Percentiles rank a stretch among this genome's conserved stretches.
Conservation (phyloP, 2,329 filamentous ascomycete species). For the Byssoonygena ceratinophila region DNA sequence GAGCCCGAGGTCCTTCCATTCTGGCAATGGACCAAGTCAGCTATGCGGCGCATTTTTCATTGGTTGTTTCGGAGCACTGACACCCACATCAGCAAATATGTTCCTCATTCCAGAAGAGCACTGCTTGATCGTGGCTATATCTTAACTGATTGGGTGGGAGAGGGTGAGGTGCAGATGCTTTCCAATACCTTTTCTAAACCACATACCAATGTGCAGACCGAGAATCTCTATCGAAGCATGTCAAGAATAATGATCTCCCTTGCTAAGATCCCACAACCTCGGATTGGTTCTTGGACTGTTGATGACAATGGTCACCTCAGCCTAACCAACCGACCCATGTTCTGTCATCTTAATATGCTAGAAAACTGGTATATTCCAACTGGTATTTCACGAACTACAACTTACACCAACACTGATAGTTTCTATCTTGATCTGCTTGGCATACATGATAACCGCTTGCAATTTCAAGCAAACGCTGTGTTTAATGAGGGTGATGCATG, state of each 20-base stretch:
- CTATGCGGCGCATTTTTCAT: slow-evolving; percentile 9
- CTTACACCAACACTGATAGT: slow-evolving; percentile 6
- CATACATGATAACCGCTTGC: slow-evolving; percentile 20
- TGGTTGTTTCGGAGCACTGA: not conserved
- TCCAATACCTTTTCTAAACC: slow-evolving; percentile 8
- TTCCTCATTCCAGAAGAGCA: not conserved
- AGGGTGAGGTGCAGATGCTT: slow-evolving; percentile 10
- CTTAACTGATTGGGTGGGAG: slow-evolving; percentile 14
- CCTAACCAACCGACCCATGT: slow-evolving; percentile 22
- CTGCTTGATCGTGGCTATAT: slow-evolving; percentile 8
- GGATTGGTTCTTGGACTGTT: slow-evolving; percentile 29
- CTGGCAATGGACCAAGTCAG: slow-evolving; percentile 12
- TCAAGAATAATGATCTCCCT: slow-evolving; percentile 1
- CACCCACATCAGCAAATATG: not conserved
- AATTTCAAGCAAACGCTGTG: slow-evolving; percentile 19
- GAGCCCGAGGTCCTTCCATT: slow-evolving; percentile 7
- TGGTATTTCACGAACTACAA: slow-evolving; percentile 21
- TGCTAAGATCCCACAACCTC: slow-evolving; percentile 20
- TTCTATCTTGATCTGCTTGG: slow-evolving; percentile 20
- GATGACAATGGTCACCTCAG: slow-evolving; percentile 20
- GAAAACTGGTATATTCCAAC: slow-evolving; percentile 15
- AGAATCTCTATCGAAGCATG: slow-evolving; percentile 16
- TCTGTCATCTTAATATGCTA: not conserved
- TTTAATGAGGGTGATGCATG: slow-evolving; percentile 3
- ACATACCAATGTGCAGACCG: slow-evolving; percentile 15